phyloP scores from a whole-genome alignment of 768 basidiomycete genomes.

The Suillus fuscotomentosus region DNA sequence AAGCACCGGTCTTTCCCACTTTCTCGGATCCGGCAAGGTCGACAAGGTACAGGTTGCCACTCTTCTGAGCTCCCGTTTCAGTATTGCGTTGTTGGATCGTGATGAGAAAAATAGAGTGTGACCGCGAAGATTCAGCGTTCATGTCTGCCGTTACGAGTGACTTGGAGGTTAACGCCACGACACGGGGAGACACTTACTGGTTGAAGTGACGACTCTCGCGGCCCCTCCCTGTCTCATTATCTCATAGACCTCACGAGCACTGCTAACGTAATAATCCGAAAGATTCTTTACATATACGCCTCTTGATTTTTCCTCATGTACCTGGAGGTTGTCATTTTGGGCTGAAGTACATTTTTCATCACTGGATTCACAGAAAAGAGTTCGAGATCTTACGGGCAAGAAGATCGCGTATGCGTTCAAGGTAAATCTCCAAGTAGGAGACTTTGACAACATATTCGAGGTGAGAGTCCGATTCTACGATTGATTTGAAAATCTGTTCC shows the following conservation, averaged over 20 bases:
- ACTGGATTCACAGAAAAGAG: not conserved
- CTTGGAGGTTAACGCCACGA: constrained; percentile 6
- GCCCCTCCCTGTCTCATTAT: constrained; percentile 97
- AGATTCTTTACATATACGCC: constrained; percentile 98
- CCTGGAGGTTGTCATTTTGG: constrained; percentile 96
- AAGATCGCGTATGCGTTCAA: constrained; percentile 93
- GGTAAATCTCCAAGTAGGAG: constrained; percentile 99
- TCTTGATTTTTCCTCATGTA: constrained; percentile 96
- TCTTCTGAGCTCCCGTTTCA: constrained; percentile 93
- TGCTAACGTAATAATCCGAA: constrained; percentile 97
- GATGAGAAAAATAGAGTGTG: constrained; percentile 98
- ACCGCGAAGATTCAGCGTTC: constrained; percentile 99
- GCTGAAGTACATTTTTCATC: constrained; percentile 41
- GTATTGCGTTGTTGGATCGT: constrained; percentile 97
- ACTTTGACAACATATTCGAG: constrained; percentile 99
- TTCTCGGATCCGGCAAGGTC: constrained; percentile 99
- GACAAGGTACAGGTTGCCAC: constrained; percentile 94
- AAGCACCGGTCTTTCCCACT: constrained; percentile 98
- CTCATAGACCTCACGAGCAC: constrained; percentile 93
- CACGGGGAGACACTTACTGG: constrained; percentile 61
- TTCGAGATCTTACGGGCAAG: constrained; percentile 74
- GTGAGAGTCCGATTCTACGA: constrained; percentile 91
- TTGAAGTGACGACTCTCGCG: constrained; percentile 89
- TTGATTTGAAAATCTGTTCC: constrained; percentile 98
- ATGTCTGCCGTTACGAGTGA: constrained; percentile 61